These are phyloP conservation scores for Sutorius eximius DNA, from an alignment of 1,284 basidiomycete species.

Conservation along the genomic window DNA sequence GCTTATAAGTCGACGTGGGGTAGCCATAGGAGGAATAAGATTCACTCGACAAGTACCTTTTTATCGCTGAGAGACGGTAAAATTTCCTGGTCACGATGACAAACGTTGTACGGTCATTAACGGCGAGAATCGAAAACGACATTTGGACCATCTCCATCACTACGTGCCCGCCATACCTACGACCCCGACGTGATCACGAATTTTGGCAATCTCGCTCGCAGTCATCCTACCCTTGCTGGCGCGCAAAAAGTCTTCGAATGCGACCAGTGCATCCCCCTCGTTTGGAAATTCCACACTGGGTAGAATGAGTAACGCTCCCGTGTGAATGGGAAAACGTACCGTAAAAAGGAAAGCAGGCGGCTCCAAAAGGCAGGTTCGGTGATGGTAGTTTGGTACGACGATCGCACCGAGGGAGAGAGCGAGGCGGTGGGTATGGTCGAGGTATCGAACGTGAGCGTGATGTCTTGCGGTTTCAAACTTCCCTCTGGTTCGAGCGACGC, in stretches of 20 bases:
- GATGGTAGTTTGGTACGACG: conserved; percentile 68
- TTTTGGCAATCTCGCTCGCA: conserved; percentile 74
- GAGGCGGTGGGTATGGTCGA: conserved; percentile 45
- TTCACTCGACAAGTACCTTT: conserved; percentile 2
- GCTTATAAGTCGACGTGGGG: conserved; percentile 7
- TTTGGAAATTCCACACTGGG: conserved; percentile 56
- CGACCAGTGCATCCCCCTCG: conserved; percentile 54
- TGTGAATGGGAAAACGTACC: conserved; percentile 34
- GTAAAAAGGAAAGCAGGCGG: conserved; percentile 62
- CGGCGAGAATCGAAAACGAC: not conserved
- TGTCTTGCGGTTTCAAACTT: conserved; percentile 50
- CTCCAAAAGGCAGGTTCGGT: conserved; percentile 78
- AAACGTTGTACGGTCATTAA: conserved; percentile 15
- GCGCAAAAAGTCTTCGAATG: conserved; percentile 75
- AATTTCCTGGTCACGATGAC: conserved; percentile 10
- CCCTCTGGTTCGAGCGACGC: conserved; percentile 39
- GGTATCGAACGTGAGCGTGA: conserved; percentile 64
- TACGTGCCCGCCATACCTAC: conserved; percentile 77
- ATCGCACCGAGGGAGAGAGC: conserved; percentile 42
- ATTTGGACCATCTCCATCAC: not conserved
- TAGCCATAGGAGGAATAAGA: conserved; percentile 15
- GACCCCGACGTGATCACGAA: conserved; percentile 73
- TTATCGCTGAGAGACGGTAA: not conserved
- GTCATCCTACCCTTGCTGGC: conserved; percentile 70
- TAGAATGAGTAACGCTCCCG: conserved; percentile 8